Percentiles rank a stretch among this genome's conserved stretches.
These are phyloP conservation scores for Blastobotrys raffinosifermentans DNA, from an alignment of 1,139 yeast genomes.

Conservation along the genomic window DNA sequence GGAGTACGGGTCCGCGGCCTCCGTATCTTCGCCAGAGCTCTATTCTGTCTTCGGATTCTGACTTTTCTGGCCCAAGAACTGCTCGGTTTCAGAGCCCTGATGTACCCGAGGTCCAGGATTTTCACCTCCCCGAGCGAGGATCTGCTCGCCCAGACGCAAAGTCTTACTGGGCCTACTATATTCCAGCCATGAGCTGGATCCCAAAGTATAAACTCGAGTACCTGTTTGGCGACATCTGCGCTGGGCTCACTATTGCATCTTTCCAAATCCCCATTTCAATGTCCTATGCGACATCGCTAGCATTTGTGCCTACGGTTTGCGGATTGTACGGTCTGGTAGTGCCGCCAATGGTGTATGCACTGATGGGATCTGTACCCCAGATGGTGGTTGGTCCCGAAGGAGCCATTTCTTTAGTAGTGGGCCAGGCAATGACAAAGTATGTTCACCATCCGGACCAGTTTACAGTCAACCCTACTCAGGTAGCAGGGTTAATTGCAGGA, in stretches of 20 bases:
- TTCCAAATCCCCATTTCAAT: conserved; percentile 87
- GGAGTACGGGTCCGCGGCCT: no score
- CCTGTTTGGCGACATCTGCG: conserved; percentile 69
- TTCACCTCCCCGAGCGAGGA: not conserved
- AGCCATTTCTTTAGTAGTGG: conserved; percentile 84
- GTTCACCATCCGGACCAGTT: conserved; percentile 19
- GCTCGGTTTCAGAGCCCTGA: no score
- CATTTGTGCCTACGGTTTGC: conserved; percentile 82
- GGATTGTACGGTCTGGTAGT: conserved; percentile 79
- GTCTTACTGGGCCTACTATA: conserved; percentile 53
- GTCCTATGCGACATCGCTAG: conserved; percentile 84
- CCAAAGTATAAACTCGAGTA: conserved; percentile 49
- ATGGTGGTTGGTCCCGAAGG: conserved; percentile 98
- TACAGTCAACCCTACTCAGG: conserved; percentile 53
- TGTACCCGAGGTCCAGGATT: no score
- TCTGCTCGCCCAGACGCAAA: conserved; percentile 9
- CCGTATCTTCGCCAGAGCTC: conserved; percentile 1
- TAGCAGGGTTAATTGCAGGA: conserved; percentile 68
- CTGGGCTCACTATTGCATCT: conserved; percentile 84
- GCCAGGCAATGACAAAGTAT: conserved; percentile 72
- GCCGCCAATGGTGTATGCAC: conserved; percentile 74
- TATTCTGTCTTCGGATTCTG: no score
- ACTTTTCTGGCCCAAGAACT: no score
- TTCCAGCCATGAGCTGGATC: conserved; percentile 80
- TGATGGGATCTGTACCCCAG: conserved; percentile 90